These are phyloP conservation scores for Penicillium pancosmium DNA, from an alignment of 495 filamentous ascomycete genomes.

Conservation along the genomic window DNA sequence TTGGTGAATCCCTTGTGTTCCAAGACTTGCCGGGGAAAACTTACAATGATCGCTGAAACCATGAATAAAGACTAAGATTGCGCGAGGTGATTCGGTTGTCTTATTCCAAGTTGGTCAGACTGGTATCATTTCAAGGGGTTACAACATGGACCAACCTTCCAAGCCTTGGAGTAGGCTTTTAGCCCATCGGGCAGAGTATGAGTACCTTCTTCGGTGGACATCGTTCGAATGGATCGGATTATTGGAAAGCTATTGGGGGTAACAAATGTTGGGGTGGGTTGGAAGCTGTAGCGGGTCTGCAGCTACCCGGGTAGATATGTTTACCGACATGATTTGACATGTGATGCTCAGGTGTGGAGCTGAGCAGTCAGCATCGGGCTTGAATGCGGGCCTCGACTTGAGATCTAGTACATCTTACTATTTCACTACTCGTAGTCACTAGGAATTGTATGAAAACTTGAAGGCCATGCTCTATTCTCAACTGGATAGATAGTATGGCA, in stretches of 20 bases:
- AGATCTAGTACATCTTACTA: no score
- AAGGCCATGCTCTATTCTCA: conserved; percentile 34
- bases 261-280: background rate
- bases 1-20: background rate
- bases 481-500: conserved; percentile 16
- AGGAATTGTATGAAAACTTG: background rate
- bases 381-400: no score
- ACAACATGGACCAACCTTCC: conserved; percentile 61
- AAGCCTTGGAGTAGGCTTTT: conserved; percentile 80
- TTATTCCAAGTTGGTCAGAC: conserved; percentile 18
- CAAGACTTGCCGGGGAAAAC: conserved; percentile 22
- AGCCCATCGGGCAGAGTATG: conserved; percentile 50
- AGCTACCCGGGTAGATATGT: background rate
- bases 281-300: background rate
- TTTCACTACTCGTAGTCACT: background rate
- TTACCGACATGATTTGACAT: background rate
- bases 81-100: conserved; percentile 56
- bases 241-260: background rate
- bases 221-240: conserved; percentile 3
- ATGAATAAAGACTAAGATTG: conserved; percentile 78
- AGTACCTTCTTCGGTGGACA: conserved; percentile 38
- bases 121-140: background rate
- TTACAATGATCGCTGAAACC: conserved; percentile 80
- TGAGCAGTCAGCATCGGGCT: background rate
- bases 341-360: no score